Conservation (phyloP, 2,329 filamentous ascomycete species). For the Diaporthe velutina region DNA sequence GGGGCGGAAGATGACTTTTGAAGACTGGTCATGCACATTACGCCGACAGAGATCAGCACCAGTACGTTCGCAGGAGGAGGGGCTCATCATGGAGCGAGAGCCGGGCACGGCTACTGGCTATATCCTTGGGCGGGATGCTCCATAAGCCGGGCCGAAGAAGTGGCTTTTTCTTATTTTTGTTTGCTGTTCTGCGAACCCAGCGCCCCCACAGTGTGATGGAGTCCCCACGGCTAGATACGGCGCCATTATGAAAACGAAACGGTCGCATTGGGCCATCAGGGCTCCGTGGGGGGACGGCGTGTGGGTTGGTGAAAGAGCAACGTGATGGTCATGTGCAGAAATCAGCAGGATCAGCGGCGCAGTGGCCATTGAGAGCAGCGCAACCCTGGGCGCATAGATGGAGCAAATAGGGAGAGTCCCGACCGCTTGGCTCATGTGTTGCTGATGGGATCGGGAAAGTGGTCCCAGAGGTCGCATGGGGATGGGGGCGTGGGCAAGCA, state of each 20-base stretch:
- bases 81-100: background rate
- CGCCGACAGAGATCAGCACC: background rate
- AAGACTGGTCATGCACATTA: background rate
- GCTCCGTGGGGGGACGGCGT: background rate
- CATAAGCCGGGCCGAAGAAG: background rate
- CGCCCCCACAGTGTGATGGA: background rate
- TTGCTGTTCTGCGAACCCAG: background rate
- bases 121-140: background rate
- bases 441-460: conserved; percentile 3
- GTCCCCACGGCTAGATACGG: background rate
- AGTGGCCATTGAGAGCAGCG: background rate
- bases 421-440: conserved; percentile 24
- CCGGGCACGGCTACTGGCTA: background rate
- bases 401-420: conserved; percentile 25
- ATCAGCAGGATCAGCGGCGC: background rate
- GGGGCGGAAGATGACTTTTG: no score
- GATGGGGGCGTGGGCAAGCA: background rate
- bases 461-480: background rate
- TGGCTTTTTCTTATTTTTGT: background rate
- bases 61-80: background rate
- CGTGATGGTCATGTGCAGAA: conserved; percentile 17
- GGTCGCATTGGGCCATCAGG: background rate
- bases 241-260: conserved; percentile 4
- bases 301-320: background rate
- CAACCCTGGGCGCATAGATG: conserved; percentile 9